Evolutionary conservation across 192 early-diverging fungal genomes (phyloP), one percentile per base, ranked within the genome.

Genomic region (Rhizophagus clarus): DNA sequence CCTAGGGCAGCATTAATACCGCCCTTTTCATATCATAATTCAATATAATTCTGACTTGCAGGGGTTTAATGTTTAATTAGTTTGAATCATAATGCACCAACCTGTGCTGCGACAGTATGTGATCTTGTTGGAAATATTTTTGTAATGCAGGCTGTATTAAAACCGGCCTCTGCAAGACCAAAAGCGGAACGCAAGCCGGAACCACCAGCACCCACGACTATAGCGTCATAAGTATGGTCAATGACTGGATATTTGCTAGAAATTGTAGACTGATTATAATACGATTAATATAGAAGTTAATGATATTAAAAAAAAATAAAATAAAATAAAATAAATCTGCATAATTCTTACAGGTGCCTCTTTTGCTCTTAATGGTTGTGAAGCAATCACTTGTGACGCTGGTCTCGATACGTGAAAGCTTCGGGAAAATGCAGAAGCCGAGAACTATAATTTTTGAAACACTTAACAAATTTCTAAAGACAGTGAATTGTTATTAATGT

Each of bases 1-100:
- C 98, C 98, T 61, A 99, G 92, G 66, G 98, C 98, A 80, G 98
- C 98, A 87, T 99, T 99, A 85, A 99, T 96, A 83, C 98, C 98
- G 80, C 97, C 97, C 90, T 90, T 81, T 74, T 37, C 14, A 47
- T n/a, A 37, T 11, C 29, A 51, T 80, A 74, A 60, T n/a, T 74
- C 24, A 77, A 47, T 64, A 12, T 24, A 24, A 34, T 56, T 31
- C 26, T 15, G n/a, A 9, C 71, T 26, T 32, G 24, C 20, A 72
- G 3, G 37, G 7, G 28, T 31, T 24, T 8, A 40, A 49, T 60
- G 11, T 45, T 45, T 45, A 45, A 45, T 45, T 45, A n/a, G n/a
- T n/a, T 45, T 56, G 51, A 22, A 7, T 56, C 51, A 56, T 56
- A 56, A 56, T 56, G 42, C 24, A 61, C 37, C 73, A 83, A 90